phyloP scores from a whole-genome alignment of 2,329 filamentous ascomycete genomes.

The Trichoderma pleuroti region DNA sequence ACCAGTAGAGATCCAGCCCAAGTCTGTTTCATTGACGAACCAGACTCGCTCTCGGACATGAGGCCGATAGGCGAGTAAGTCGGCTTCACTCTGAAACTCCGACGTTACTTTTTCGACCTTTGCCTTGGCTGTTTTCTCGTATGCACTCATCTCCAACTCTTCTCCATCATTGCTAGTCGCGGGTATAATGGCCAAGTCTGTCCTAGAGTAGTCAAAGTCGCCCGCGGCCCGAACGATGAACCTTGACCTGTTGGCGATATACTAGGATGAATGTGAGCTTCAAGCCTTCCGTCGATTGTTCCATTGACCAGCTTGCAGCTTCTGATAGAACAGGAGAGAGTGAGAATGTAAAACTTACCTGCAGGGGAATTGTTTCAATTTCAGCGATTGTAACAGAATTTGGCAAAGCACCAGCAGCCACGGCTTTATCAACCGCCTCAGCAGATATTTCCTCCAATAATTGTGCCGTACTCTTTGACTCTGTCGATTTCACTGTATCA shows the following conservation, averaged over 20 bases:
- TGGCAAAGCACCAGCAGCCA: background rate
- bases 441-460: background rate
- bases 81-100: background rate
- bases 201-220: background rate
- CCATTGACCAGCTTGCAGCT: background rate
- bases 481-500: background rate
- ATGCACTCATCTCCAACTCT: background rate
- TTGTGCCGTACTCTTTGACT: background rate
- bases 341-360: background rate
- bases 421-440: background rate
- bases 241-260: background rate
- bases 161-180: accelerated
- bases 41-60: background rate
- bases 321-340: background rate
- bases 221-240: background rate
- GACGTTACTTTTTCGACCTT: background rate
- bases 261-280: background rate
- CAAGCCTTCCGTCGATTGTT: background rate
- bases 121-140: background rate
- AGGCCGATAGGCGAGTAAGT: background rate
- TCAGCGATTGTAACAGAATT: background rate
- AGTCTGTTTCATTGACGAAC: background rate
- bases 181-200: background rate
- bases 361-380: background rate
- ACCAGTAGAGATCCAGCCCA: background rate